Evolutionary conservation across 805 yeast genomes (phyloP).

Genomic region (Starmerella potacharoeniae): DNA sequence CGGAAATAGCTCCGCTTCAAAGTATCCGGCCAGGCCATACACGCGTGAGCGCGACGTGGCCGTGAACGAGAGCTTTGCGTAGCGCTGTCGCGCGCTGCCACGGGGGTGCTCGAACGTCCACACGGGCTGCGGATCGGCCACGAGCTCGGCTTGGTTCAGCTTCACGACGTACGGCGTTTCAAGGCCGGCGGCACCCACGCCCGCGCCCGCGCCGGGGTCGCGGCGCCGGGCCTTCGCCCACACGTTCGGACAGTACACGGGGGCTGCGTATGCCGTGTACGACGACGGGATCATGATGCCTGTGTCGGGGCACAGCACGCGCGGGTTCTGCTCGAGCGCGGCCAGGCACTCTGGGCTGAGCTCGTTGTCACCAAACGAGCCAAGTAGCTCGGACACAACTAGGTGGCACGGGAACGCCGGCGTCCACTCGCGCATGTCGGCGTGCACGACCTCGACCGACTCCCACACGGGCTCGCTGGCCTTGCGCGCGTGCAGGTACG

Average conservation of each 20-base stretch:
- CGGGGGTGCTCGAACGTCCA: constrained; percentile 57
- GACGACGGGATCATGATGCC: constrained; percentile 55
- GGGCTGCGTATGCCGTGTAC: constrained; percentile 52
- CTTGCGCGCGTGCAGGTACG: constrained; percentile 41
- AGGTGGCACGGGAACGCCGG: constrained; percentile 38
- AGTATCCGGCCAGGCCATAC: constrained; percentile 69
- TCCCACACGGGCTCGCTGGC: constrained; percentile 38
- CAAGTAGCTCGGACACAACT: constrained; percentile 70
- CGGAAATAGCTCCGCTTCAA: constrained; percentile 56
- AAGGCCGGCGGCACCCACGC: constrained; percentile 8
- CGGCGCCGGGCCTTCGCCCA: constrained; percentile 24
- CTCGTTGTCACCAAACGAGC: constrained; percentile 90
- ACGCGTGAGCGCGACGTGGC: constrained; percentile 42
- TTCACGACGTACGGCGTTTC: constrained; percentile 38
- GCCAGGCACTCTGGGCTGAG: constrained; percentile 70
- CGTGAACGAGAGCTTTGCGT: constrained; percentile 33
- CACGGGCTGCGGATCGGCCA: constrained; percentile 37
- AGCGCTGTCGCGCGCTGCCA: constrained; percentile 10
- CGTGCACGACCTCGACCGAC: constrained; percentile 39
- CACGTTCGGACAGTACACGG: constrained; percentile 50
- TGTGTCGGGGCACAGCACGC: constrained; percentile 28
- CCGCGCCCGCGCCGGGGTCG: neutral
- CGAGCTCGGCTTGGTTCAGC: constrained; percentile 32
- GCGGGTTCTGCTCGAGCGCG: constrained; percentile 28
- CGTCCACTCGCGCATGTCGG: constrained; percentile 49